Percentiles rank a stretch among this genome's conserved stretches.
Conservation (phyloP, 768 basidiomycete genomes). For the Podaxis sp. region DNA sequence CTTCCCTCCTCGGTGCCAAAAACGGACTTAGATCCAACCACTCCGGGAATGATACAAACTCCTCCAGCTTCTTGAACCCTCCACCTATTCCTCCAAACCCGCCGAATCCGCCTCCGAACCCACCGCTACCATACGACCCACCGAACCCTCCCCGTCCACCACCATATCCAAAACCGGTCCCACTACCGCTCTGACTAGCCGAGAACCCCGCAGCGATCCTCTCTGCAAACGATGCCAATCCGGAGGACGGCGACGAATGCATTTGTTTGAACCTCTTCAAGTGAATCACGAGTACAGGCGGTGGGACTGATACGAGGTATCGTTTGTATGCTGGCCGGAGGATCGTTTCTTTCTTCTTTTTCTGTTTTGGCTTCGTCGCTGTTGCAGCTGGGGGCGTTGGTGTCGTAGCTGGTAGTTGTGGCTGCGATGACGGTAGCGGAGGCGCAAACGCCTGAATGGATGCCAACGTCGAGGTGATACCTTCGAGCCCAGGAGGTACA, state of each 20-base stretch:
- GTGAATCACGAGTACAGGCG: conserved; percentile 88
- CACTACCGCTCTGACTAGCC: conserved; percentile 1
- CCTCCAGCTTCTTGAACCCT: conserved; percentile 87
- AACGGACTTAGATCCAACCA: conserved; percentile 83
- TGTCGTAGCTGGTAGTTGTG: conserved; percentile 5
- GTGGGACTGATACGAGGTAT: conserved; percentile 84
- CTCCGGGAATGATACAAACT: conserved; percentile 89
- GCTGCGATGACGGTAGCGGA: not conserved
- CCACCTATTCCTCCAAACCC: conserved; percentile 22
- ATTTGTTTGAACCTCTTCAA: conserved; percentile 94
- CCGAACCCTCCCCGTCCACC: not conserved
- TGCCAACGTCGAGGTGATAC: not conserved
- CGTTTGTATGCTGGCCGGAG: conserved; percentile 90
- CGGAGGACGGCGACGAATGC: conserved; percentile 56
- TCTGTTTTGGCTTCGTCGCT: conserved; percentile 21
- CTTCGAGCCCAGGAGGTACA: conserved; percentile 5
- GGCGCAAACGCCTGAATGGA: not conserved
- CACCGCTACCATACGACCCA: not conserved
- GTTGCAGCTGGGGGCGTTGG: not conserved
- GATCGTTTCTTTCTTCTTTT: conserved; percentile 59
- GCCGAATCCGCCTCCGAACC: not conserved
- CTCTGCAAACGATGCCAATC: conserved; percentile 1
- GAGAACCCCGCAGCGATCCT: conserved; percentile 7
- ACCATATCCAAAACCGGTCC: conserved; percentile 4
- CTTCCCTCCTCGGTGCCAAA: conserved; percentile 77